Conservation (phyloP, 257 asterid species). For the Eucommia ulmoides region DNA sequence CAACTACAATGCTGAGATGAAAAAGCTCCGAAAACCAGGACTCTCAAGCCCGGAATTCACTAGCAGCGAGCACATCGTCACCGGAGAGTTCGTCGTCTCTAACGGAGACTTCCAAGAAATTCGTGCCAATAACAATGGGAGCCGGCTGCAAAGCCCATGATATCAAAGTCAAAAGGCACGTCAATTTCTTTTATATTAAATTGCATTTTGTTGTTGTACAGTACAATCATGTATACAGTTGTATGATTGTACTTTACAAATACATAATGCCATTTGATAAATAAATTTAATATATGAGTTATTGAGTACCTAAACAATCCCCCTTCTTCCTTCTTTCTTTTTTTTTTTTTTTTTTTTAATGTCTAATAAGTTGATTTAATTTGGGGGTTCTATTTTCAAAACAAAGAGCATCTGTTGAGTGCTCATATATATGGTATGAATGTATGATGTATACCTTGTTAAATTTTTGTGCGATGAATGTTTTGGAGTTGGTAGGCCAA, state of each 20-base stretch:
- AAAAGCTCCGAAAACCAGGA: neutral
- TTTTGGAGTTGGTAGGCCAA: no score
- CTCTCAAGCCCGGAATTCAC: neutral
- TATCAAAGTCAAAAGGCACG: neutral
- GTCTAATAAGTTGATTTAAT: neutral
- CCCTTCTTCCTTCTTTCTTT: no score
- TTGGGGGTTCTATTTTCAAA: no score
- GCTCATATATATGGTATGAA: neutral
- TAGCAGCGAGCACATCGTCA: neutral
- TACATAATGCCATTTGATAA: neutral
- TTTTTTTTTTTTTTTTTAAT: no score
- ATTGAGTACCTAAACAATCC: no score
- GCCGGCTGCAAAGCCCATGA: neutral
- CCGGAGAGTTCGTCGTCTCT: neutral
- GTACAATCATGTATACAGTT: neutral
- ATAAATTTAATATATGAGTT: no score
- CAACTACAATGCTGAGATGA: neutral
- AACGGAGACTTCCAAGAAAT: neutral
- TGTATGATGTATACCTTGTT: neutral
- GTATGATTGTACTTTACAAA: neutral
- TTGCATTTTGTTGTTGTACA: no score
- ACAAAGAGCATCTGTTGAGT: neutral
- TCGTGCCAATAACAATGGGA: neutral
- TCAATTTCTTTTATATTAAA: neutral
- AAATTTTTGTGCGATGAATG: neutral